Percentiles rank a stretch among this genome's conserved stretches.
Conservation (phyloP, 768 basidiomycete species). For the Lactifluus echinatus region DNA sequence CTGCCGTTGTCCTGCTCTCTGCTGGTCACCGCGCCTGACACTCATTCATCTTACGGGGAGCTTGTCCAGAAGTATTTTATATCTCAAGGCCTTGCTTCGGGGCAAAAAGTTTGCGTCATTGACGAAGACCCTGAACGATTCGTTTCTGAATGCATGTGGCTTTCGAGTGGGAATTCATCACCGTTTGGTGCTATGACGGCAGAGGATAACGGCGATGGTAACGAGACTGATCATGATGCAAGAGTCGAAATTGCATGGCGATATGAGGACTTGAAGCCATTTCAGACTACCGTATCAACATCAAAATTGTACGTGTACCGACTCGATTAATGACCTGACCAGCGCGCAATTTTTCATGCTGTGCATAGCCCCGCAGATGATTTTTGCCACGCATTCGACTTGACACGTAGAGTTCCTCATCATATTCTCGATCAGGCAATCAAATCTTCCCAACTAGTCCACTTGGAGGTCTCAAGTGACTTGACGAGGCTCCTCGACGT, state of each 20-base stretch:
- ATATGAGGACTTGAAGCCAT: slow-evolving; percentile 89
- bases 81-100: slow-evolving; percentile 72
- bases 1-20: slow-evolving; percentile 73
- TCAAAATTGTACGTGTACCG: slow-evolving; percentile 38
- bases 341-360: slow-evolving; percentile 4
- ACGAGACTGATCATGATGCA: slow-evolving; percentile 34
- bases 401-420: slow-evolving; percentile 53
- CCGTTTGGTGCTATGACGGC: slow-evolving; percentile 28
- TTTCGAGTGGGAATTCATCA: slow-evolving; percentile 29
- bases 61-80: slow-evolving; percentile 84
- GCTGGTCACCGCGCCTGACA: slow-evolving; percentile 73
- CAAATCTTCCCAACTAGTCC: slow-evolving; percentile 11
- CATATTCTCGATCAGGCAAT: slow-evolving; percentile 31
- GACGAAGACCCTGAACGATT: slow-evolving; percentile 50
- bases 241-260: slow-evolving; percentile 96
- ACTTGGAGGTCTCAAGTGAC: slow-evolving; percentile 5
- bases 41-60: slow-evolving; percentile 77
- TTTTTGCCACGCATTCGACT: slow-evolving; percentile 65
- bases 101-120: slow-evolving; percentile 62
- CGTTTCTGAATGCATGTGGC: slow-evolving; percentile 77
- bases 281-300: slow-evolving; percentile 70
- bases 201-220: slow-evolving; percentile 32
- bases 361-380: slow-evolving; percentile 42
- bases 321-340: background rate
- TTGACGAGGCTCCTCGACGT: background rate